phyloP scores from a whole-genome alignment of 352 stramenopile species.

The Pythium inflatum region DNA sequence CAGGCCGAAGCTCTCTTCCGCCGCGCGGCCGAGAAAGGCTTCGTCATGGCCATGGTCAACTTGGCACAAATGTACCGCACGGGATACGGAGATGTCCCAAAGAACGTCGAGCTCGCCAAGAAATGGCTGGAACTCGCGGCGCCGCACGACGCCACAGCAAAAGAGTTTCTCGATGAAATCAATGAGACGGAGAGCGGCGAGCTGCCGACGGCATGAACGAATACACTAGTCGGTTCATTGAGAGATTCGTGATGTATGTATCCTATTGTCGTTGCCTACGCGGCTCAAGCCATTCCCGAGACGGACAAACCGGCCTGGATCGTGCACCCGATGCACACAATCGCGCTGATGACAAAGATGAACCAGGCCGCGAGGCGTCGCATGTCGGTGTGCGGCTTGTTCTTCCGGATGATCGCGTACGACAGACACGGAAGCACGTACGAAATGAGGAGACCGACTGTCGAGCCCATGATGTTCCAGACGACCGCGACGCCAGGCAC shows the following conservation, averaged over 20 bases:
- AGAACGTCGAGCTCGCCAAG: constrained; percentile 60
- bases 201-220: neutral
- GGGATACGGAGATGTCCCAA: constrained; percentile 67
- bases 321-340: constrained; percentile 75
- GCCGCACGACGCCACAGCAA: constrained; percentile 75
- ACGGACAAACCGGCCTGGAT: constrained; percentile 63
- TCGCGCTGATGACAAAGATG: constrained; percentile 73
- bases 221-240: neutral
- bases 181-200: constrained; percentile 6
- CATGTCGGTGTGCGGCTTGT: constrained; percentile 65
- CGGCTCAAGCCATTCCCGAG: constrained; percentile 7
- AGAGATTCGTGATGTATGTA: too few species aligned
- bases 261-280: neutral
- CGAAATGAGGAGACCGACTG: constrained; percentile 84
- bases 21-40: constrained; percentile 72
- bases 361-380: constrained; percentile 78
- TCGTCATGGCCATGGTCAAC: constrained; percentile 89
- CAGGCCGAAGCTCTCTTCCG: constrained; percentile 79
- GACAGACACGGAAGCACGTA: constrained; percentile 89
- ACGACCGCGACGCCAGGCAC: constrained; percentile 81
- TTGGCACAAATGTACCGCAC: constrained; percentile 83
- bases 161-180: constrained; percentile 66
- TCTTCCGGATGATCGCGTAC: constrained; percentile 83
- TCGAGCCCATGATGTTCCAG: constrained; percentile 90
- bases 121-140: constrained; percentile 81